A percentile compares a stretch with the other conserved stretches of the same genome.
These are phyloP conservation scores for Euphorbia lathyris DNA, from an alignment of 345 rosid species.

Conservation along the genomic window DNA sequence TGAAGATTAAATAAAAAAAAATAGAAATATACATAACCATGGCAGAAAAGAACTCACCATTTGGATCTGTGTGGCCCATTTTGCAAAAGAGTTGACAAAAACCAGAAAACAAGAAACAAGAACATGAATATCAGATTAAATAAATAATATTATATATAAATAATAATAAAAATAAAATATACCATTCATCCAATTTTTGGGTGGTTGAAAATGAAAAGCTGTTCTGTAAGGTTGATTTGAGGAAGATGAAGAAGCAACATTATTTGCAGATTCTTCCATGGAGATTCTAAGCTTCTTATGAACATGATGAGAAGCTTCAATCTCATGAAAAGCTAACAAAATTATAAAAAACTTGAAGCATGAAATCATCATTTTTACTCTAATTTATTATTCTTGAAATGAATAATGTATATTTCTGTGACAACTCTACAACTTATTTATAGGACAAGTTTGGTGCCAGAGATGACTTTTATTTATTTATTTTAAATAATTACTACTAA, in stretches of 20 bases:
- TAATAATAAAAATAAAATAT: not conserved
- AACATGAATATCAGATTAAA: not conserved
- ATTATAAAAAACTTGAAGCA: conserved; percentile 25
- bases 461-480: too few relatives aligned
- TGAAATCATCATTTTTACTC: not conserved
- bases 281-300: too few relatives aligned
- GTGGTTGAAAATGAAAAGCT: conserved; percentile 68
- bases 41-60: conserved; percentile 44
- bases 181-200: conserved; percentile 82
- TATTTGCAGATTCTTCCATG: too few relatives aligned
- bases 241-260: conserved; percentile 9
- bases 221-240: conserved; percentile 56
- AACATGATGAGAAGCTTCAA: conserved; percentile 52
- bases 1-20: not conserved
- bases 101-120: conserved; percentile 14
- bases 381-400: too few relatives aligned
- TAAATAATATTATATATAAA: not conserved
- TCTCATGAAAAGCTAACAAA: conserved; percentile 31
- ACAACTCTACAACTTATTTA: not conserved
- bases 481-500: too few relatives aligned
- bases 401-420: not conserved
- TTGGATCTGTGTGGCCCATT: conserved; percentile 53
- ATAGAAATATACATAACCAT: not conserved
- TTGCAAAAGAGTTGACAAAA: conserved; percentile 12
- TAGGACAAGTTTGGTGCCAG: not conserved